Evolutionary conservation across 306 rosid species (phyloP).

Genomic region (Quercus variabilis): DNA sequence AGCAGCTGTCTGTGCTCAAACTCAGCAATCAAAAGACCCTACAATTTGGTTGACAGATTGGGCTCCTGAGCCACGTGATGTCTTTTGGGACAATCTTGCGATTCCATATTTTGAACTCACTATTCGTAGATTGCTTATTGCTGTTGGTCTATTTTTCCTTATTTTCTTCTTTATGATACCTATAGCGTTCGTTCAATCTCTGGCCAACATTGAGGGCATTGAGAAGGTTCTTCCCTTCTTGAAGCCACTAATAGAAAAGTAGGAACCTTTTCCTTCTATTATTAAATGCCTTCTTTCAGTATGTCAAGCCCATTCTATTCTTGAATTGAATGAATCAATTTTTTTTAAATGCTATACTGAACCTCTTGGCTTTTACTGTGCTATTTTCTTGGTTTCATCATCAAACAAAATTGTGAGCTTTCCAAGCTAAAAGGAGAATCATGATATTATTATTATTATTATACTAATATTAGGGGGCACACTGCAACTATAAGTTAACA

Average conservation of each 20-base stretch:
- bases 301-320: neutral
- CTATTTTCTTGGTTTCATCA: neutral
- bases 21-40: slow-evolving; percentile 80
- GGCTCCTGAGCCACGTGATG: slow-evolving; percentile 93
- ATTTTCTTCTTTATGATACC: slow-evolving; percentile 88
- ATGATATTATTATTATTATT: neutral
- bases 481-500: neutral
- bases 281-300: slow-evolving; percentile 3
- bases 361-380: neutral
- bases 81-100: slow-evolving; percentile 82
- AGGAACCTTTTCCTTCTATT: slow-evolving; percentile 32
- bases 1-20: slow-evolving; percentile 95
- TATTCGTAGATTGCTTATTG: slow-evolving; percentile 59
- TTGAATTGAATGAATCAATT: neutral
- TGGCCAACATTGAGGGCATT: slow-evolving; percentile 82
- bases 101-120: slow-evolving; percentile 78
- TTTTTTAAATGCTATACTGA: neutral
- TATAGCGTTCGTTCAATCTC: slow-evolving; percentile 83
- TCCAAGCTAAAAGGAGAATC: neutral
- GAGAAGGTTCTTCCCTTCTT: slow-evolving; percentile 78
- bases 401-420: neutral
- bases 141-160: slow-evolving; percentile 51
- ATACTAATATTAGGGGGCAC: neutral
- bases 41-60: slow-evolving; percentile 92
- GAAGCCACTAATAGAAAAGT: slow-evolving; percentile 61